A percentile compares a stretch with the other conserved stretches of the same genome.
These are phyloP conservation scores for Salvia splendens DNA, from an alignment of 257 asterid genomes.

Conservation along the genomic window DNA sequence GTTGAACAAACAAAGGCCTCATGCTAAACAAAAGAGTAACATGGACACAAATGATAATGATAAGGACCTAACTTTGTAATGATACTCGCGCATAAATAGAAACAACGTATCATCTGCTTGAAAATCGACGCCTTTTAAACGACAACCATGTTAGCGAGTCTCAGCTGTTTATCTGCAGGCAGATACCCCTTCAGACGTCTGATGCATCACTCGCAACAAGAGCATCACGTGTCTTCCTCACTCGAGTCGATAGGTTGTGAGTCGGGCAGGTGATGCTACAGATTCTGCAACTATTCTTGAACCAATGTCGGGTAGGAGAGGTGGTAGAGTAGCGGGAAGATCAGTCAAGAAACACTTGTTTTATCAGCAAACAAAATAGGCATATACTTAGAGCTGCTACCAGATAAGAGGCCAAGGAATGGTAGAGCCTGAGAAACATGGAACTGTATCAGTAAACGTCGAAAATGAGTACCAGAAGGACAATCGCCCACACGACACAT, in stretches of 20 bases:
- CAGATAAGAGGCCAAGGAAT: conserved; percentile 77
- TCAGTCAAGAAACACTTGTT: conserved; percentile 63
- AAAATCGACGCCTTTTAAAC: not conserved
- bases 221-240: conserved; percentile 52
- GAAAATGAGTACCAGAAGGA: not conserved
- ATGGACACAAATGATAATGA: too few relatives aligned
- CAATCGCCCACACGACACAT: not conserved
- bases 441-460: not conserved
- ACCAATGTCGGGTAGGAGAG: conserved; percentile 52
- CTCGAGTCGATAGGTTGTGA: conserved; percentile 48
- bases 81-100: too few relatives aligned
- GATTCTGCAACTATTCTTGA: conserved; percentile 64
- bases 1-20: too few relatives aligned
- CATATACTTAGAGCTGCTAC: conserved; percentile 78
- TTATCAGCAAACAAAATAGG: conserved; percentile 60
- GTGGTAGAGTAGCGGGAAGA: conserved; percentile 68
- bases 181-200: conserved; percentile 57
- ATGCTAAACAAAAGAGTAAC: too few relatives aligned
- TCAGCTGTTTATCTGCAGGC: conserved; percentile 67
- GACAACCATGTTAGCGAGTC: conserved; percentile 67
- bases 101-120: too few relatives aligned
- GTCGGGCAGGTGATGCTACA: conserved; percentile 41
- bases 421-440: conserved; percentile 61
- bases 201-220: conserved; percentile 62
- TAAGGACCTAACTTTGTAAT: too few relatives aligned